Conservation (phyloP, 805 yeast genomes). For the Barnettozyma siamensis region DNA sequence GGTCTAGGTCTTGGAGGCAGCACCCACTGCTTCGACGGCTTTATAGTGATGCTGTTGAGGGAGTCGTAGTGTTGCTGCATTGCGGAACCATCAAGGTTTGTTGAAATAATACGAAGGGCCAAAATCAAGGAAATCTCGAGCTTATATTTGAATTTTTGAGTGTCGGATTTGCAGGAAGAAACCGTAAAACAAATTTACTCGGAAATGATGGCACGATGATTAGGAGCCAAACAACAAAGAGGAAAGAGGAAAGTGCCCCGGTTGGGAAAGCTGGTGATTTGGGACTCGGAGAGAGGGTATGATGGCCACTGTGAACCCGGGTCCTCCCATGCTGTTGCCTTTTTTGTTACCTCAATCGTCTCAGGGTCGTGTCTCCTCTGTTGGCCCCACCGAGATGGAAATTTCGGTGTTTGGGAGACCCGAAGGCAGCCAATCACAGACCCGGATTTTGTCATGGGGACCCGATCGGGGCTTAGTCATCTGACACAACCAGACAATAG, state of each 20-base stretch:
- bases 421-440: conserved; percentile 15
- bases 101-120: neutral
- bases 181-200: conserved; percentile 1
- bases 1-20: conserved; percentile 43
- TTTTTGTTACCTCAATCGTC: neutral
- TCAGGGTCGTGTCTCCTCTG: neutral
- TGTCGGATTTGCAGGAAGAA: conserved; percentile 2
- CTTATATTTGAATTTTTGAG: neutral
- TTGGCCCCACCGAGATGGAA: conserved; percentile 2
- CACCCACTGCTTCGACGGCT: conserved; percentile 71
- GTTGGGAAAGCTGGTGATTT: too few species aligned
- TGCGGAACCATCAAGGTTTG: neutral
- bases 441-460: conserved; percentile 12
- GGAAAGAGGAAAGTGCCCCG: neutral
- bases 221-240: neutral
- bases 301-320: too few species aligned
- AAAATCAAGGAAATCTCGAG: neutral
- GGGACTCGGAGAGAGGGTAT: too few species aligned
- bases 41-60: neutral
- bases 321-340: neutral
- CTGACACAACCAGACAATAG: neutral
- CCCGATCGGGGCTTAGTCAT: neutral
- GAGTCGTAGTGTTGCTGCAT: neutral
- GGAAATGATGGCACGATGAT: neutral
- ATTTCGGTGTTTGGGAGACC: conserved; percentile 9